A percentile compares a stretch with the other conserved stretches of the same genome.
Conservation (phyloP, 2,329 filamentous ascomycete species). For the Tolypocladium amazonense region DNA sequence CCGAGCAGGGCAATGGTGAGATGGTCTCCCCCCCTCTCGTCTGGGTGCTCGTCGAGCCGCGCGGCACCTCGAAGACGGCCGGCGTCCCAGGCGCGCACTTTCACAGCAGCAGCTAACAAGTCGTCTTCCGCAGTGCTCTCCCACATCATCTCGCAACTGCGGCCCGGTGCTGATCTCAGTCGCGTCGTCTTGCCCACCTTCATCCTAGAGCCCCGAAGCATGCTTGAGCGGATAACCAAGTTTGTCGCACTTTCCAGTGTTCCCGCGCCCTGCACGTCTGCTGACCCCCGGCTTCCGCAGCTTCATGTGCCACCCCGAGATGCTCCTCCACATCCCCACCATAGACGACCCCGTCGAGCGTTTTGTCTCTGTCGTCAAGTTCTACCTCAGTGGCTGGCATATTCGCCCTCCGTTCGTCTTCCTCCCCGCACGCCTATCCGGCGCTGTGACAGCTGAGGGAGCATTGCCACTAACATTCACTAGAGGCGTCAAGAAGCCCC, state of each 20-base stretch:
- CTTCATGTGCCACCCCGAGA: conserved; percentile 99
- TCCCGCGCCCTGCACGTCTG: conserved; percentile 3
- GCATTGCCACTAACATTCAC: conserved; percentile 1
- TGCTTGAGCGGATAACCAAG: conserved; percentile 99
- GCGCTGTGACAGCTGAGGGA: not conserved
- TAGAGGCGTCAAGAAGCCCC: conserved; percentile 93
- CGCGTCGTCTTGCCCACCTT: conserved; percentile 93
- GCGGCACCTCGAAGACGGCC: not conserved
- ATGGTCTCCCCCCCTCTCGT: conserved; percentile 4
- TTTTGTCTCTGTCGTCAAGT: conserved; percentile 93
- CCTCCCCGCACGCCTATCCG: not conserved
- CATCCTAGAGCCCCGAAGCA: conserved; percentile 93
- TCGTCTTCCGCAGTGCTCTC: conserved; percentile 57
- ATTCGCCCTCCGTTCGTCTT: conserved; percentile 81
- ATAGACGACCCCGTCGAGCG: conserved; percentile 83
- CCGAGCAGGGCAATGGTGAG: conserved; percentile 89
- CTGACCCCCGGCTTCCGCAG: conserved; percentile 31
- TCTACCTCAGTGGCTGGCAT: conserved; percentile 97
- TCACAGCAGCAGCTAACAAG: not conserved
- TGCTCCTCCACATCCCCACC: conserved; percentile 74
- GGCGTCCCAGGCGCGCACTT: conserved; percentile 1
- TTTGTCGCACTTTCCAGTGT: conserved; percentile 31
- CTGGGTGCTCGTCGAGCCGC: not conserved
- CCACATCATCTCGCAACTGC: conserved; percentile 94
- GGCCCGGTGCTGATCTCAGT: conserved; percentile 89